Evolutionary conservation across 208 protist genomes (phyloP).

Genomic region (Phytomonas francai): DNA sequence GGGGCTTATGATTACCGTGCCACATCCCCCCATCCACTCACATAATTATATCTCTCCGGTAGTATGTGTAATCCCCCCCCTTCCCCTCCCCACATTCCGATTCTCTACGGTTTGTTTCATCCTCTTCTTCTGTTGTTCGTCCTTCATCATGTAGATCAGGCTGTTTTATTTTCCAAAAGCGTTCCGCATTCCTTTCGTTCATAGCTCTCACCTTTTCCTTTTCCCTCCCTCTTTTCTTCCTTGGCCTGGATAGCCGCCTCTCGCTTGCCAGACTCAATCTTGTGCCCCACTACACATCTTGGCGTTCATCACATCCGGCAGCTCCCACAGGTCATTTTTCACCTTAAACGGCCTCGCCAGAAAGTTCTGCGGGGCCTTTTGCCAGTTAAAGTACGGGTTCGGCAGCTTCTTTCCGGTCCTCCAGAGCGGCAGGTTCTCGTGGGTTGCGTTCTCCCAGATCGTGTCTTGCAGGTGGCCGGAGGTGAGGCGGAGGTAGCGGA

Average conservation of each 20-base stretch:
- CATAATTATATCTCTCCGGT: no score
- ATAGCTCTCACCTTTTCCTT: slow-evolving; percentile 8
- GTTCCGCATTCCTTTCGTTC: slow-evolving; percentile 13
- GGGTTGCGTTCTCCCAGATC: slow-evolving; percentile 67
- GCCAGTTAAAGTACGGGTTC: slow-evolving; percentile 86
- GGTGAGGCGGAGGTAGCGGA: slow-evolving; percentile 66
- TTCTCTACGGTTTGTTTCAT: no score
- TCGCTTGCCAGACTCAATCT: slow-evolving; percentile 21
- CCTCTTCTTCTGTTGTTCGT: neutral
- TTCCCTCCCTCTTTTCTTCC: neutral
- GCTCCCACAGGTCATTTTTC: slow-evolving; percentile 83
- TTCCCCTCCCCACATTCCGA: no score
- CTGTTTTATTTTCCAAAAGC: slow-evolving; percentile 14
- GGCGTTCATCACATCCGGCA: slow-evolving; percentile 67
- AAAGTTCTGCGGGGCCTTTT: slow-evolving; percentile 71
- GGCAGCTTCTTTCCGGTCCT: slow-evolving; percentile 32
- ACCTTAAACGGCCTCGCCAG: slow-evolving; percentile 46
- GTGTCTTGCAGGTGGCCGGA: slow-evolving; percentile 62
- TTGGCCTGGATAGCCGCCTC: neutral
- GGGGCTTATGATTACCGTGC: no score
- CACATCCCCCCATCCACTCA: no score
- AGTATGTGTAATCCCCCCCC: no score
- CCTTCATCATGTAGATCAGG: neutral
- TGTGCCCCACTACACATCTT: slow-evolving; percentile 43
- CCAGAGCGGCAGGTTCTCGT: slow-evolving; percentile 61